Base-by-base conservation (phyloP, 1,139 yeast species). In the Chernovozyma sophiae-reginae region DNA sequence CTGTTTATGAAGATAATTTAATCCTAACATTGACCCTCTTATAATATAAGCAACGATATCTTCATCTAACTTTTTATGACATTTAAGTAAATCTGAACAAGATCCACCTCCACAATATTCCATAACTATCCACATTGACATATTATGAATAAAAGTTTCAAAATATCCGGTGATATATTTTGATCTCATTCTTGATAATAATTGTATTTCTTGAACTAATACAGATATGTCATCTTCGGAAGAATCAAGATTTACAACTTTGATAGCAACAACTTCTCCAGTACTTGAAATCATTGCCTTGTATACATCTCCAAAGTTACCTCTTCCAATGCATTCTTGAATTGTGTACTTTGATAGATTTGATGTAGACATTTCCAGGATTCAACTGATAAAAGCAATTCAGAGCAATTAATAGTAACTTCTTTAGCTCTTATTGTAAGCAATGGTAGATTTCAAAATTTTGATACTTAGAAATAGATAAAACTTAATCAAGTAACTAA, bases 41-140 rank as follows among this genome's bases (percentile, higher is more conserved):
- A 81, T 66, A 18, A 86, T 77, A 45, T 65, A 78, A 3, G 85
- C 72, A 4, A 77, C 78, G 13, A 73, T 65, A 3, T 68, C 69
- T 48, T 86, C 95, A 16, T 67, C 67, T 31, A 86, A 57, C 31
- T 59, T 65, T 37, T 71, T 74, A 43, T 68, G 70, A 37, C 67
- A 67, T 47, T 71, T 76, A 25, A 83, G 52, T 43, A 89, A 66
- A 51, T 87, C 96, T 1, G 86, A 74, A 57, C 95, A 85, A 2
- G 95, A 85, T 0, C 96, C 95, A 17, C 95, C 96, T 11, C 90
- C 95, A 59, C 97, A 89, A 54, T 75, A 86, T 55, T 89, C 97
- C 96, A 89, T 86, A 4, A 85, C 83, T 35, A 89, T 85, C 81
- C 90, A 87, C 81, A 89, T 77, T 17, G 77, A 74, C 30, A 77